Evolutionary conservation across 2,329 filamentous ascomycete species (phyloP), one percentile per base, ranked within the genome.

Genomic region (Amylocarpus encephaloides): DNA sequence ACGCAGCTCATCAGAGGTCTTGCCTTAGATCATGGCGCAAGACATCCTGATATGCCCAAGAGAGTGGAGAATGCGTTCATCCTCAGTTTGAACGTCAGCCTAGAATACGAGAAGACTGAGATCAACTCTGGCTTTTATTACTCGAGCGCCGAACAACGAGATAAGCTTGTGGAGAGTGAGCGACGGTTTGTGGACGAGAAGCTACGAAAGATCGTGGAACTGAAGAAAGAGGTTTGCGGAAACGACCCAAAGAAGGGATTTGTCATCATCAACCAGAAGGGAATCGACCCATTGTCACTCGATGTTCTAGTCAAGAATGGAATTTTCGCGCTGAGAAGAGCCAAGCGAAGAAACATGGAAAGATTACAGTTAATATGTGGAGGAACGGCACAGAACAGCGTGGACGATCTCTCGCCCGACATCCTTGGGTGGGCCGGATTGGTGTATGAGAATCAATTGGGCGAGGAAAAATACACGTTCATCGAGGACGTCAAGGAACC

Each of bases 91-190:
- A 98, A 98, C 66, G 92, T 98, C 68, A 94, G 88, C 69, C 75
- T 98, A 55, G 93, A 98, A 69, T 98, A 98, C 69, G 93, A 98
- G 72, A 98, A 98, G 77, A 92, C 91, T 0, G 93, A 98, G 72
- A 95, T 98, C 70, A 98, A 98, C 80, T 96, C 91, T 36, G 84
- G 91, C 46, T 98, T 98, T 78, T 98, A 95, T 78, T 98, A 98
- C 75, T 95, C 88, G 33, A 95, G 85, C 66, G 93, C 93, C 26
- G 91, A 96, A 59, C 93, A 98, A 75, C 82, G 93, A 59, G 93
- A 97, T 65, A 98, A 97, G 77, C 82, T 98, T 36, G 93, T 98
- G 10, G 93, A 97, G 75, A 95, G 89, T 65, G 93, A 98, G 75
- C 86, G 93, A 57, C 82, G 88, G 55, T 96, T 96, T 63, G 90